A percentile compares a stretch with the other conserved stretches of the same genome.
Evolutionary conservation across 768 basidiomycete genomes (phyloP).

Genomic region (Terana coerulea): DNA sequence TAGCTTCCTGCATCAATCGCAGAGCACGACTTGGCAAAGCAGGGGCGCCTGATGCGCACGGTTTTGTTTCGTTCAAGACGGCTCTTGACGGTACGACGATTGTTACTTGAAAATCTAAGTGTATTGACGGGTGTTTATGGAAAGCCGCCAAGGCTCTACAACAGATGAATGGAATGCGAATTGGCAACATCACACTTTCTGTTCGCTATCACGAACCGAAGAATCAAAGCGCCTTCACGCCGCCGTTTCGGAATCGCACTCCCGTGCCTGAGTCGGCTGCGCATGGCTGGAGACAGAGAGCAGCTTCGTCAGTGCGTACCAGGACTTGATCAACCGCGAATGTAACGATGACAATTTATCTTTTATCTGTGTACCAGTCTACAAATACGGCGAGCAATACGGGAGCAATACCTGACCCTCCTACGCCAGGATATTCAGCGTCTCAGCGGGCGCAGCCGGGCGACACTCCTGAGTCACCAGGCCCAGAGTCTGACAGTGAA

Average conservation of each 20-base stretch:
- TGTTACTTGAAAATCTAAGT: background rate
- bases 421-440: no score
- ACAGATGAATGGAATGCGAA: background rate
- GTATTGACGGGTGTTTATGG: background rate
- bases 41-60: background rate
- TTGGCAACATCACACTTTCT: background rate
- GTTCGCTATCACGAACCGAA: conserved; percentile 10
- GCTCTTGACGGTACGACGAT: background rate
- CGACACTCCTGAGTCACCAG: no score
- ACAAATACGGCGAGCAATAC: no score
- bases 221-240: background rate
- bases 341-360: background rate
- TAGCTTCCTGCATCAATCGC: background rate
- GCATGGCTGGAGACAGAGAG: background rate
- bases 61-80: conserved; percentile 7
- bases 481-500: no score
- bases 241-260: background rate
- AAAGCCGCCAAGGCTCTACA: conserved; percentile 5
- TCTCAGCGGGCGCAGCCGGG: no score
- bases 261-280: background rate
- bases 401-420: no score
- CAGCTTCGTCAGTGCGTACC: background rate
- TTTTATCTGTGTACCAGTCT: no score
- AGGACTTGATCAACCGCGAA: background rate
- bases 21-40: background rate